Evolutionary conservation across 2,329 filamentous ascomycete genomes (phyloP).

Genomic region (Hymenoscyphus fructigenus): DNA sequence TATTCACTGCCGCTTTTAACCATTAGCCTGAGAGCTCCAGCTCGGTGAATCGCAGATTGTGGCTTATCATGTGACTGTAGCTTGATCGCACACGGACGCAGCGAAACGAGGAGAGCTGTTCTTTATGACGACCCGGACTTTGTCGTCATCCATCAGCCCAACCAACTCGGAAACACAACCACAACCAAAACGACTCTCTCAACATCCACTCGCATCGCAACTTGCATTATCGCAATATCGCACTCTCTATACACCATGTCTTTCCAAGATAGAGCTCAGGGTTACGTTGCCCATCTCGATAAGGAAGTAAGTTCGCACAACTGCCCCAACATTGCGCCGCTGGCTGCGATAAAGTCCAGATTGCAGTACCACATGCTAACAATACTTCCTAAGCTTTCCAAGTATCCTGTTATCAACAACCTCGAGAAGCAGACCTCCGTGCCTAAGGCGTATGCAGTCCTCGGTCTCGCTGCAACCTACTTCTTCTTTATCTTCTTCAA

Average conservation of each 20-base stretch:
- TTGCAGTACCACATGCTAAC: constrained; percentile 9
- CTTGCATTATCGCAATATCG: neutral
- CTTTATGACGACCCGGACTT: neutral
- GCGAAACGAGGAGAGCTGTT: constrained; percentile 3
- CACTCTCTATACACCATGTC: constrained; percentile 55
- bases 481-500: constrained; percentile 93
- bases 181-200: neutral
- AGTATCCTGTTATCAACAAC: constrained; percentile 81
- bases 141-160: constrained; percentile 12
- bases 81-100: neutral
- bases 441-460: constrained; percentile 81
- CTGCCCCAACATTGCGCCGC: constrained; percentile 6
- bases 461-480: constrained; percentile 75
- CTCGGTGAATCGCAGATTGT: neutral
- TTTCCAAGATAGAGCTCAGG: constrained; percentile 73
- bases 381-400: constrained; percentile 62
- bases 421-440: constrained; percentile 81
- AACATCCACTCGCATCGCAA: neutral
- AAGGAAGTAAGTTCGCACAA: constrained; percentile 59
- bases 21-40: neutral
- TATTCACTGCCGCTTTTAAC: too few relatives aligned
- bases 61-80: neutral
- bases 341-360: constrained; percentile 1
- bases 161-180: neutral
- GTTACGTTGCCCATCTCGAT: constrained; percentile 77